Percentiles rank a stretch among this genome's conserved stretches.
These are phyloP conservation scores for Trichosporon coremiiforme DNA, from an alignment of 1,284 basidiomycete species.

Conservation along the genomic window DNA sequence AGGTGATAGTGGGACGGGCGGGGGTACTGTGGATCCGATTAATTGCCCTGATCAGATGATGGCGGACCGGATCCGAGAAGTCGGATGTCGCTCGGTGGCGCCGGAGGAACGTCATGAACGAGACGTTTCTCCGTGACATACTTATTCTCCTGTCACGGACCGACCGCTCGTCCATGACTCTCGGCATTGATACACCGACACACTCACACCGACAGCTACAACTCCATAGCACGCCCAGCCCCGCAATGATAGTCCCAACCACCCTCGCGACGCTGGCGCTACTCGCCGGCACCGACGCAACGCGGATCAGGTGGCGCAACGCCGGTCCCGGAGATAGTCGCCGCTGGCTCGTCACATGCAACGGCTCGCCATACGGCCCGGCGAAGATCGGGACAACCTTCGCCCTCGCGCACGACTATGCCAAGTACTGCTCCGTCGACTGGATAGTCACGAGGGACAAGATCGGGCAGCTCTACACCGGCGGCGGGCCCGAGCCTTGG, in stretches of 20 bases:
- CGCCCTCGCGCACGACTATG: neutral
- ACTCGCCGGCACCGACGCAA: neutral
- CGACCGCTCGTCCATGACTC: too few relatives aligned
- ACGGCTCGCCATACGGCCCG: neutral
- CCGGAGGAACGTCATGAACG: too few relatives aligned
- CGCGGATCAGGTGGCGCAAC: neutral
- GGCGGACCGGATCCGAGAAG: neutral
- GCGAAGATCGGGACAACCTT: neutral
- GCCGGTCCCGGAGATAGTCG: neutral
- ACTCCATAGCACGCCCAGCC: neutral
- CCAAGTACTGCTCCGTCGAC: constrained; percentile 1
- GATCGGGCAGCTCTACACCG: neutral
- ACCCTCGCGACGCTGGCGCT: neutral
- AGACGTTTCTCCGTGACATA: too few relatives aligned
- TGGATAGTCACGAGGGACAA: neutral
- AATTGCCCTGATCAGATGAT: neutral
- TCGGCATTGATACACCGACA: too few relatives aligned
- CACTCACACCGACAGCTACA: neutral
- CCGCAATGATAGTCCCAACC: too few relatives aligned
- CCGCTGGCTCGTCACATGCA: neutral
- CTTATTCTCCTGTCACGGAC: too few relatives aligned
- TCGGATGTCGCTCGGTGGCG: neutral
- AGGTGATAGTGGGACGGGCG: neutral
- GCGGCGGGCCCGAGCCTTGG: neutral
- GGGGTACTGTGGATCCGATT: neutral